Conservation (phyloP, 2,329 filamentous ascomycete genomes). For the Penicillium sp. region DNA sequence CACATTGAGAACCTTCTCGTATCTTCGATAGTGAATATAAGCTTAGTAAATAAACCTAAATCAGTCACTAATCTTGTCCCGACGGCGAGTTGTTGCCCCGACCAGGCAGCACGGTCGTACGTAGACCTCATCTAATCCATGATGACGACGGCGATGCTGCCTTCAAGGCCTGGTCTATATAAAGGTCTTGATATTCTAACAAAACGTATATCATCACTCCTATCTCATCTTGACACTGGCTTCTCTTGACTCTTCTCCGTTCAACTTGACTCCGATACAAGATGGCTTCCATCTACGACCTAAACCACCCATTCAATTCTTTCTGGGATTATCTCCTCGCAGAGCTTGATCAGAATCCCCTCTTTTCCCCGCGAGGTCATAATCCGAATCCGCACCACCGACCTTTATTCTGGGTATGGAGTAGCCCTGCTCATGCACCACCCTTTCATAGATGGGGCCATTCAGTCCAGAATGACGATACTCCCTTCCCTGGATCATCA, state of each 20-base stretch:
- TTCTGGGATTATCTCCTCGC: conserved; percentile 53
- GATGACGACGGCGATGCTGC: conserved; percentile 3
- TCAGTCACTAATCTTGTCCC: not conserved
- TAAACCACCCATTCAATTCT: conserved; percentile 47
- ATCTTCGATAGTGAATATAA: conserved; percentile 1
- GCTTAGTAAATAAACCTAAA: not conserved
- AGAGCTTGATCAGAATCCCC: conserved; percentile 46
- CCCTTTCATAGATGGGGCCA: not conserved
- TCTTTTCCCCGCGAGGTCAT: conserved; percentile 37
- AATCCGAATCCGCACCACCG: conserved; percentile 11
- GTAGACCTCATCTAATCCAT: conserved; percentile 11
- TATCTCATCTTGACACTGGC: conserved; percentile 8
- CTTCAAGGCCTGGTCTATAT: too few relatives aligned
- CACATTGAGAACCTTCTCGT: conserved; percentile 4
- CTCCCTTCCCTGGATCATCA: not conserved
- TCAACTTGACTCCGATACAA: not conserved
- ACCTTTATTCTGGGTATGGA: conserved; percentile 12
- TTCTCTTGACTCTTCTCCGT: conserved; percentile 1
- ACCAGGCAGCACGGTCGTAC: conserved; percentile 16
- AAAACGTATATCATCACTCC: conserved; percentile 4
- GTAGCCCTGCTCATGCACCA: not conserved
- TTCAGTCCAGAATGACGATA: conserved; percentile 3
- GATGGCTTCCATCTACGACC: conserved; percentile 51
- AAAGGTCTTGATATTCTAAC: too few relatives aligned
- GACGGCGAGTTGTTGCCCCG: conserved; percentile 5